phyloP scores from a whole-genome alignment of 108 stramenopile species.

The Nitzschia sp. region DNA sequence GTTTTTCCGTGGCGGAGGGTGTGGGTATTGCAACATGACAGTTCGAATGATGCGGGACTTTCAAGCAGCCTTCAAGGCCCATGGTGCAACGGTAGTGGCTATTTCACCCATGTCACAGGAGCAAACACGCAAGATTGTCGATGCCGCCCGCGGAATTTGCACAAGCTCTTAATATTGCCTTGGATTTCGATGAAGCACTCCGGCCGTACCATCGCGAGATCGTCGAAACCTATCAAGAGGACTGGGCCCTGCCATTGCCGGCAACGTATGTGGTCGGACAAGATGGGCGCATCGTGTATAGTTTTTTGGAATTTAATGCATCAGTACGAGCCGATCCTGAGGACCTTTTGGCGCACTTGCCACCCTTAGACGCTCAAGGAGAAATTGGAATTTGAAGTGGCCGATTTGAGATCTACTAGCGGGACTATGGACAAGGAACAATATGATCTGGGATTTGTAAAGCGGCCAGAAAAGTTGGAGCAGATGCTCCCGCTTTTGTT shows the following conservation, averaged over 20 bases:
- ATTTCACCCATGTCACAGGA: neutral
- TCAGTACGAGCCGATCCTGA: slow-evolving; percentile 18
- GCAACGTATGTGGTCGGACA: slow-evolving; percentile 26
- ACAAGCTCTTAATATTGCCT: neutral
- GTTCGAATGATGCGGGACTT: neutral
- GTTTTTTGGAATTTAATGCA: slow-evolving; percentile 9
- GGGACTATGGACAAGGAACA: no score
- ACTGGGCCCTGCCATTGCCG: slow-evolving; percentile 10
- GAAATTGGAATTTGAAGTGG: no score
- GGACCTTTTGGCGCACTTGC: slow-evolving; percentile 22
- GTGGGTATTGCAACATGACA: slow-evolving; percentile 5
- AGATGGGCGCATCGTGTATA: neutral
- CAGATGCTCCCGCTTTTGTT: no score
- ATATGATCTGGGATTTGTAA: no score
- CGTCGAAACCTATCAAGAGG: neutral
- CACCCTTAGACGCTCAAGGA: no score
- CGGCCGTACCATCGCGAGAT: neutral
- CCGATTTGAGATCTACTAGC: no score
- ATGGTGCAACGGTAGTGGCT: slow-evolving; percentile 21
- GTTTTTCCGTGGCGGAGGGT: slow-evolving; percentile 7
- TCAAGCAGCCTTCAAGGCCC: neutral
- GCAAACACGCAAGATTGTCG: neutral
- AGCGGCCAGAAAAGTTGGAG: no score
- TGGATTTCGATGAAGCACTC: slow-evolving; percentile 1
- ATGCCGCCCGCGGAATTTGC: no score